These are phyloP conservation scores for Colletotrichum sojae DNA, from an alignment of 2,329 filamentous ascomycete genomes.

Conservation along the genomic window DNA sequence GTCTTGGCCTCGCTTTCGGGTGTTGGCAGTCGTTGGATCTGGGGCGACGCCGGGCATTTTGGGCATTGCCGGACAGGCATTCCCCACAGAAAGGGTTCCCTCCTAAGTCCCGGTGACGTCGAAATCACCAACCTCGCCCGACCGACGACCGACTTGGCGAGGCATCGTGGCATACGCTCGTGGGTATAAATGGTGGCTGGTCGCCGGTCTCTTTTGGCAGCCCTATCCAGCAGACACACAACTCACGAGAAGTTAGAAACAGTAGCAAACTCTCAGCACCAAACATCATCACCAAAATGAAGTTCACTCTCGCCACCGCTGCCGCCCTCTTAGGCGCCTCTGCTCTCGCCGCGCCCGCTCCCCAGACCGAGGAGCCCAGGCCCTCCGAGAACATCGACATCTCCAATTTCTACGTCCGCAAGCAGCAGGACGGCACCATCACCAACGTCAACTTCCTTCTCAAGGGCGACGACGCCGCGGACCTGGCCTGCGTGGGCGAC, in stretches of 20 bases:
- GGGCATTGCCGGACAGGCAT: slow-evolving; percentile 23
- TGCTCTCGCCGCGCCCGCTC: slow-evolving; percentile 41
- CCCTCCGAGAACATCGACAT: slow-evolving; percentile 46
- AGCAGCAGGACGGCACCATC: slow-evolving; percentile 40
- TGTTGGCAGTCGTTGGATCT: background rate
- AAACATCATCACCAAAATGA: slow-evolving; percentile 42
- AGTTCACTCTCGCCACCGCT: slow-evolving; percentile 42
- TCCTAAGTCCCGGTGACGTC: slow-evolving; percentile 29
- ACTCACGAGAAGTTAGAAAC: no score
- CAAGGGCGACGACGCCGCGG: slow-evolving; percentile 41
- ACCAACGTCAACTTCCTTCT: slow-evolving; percentile 43
- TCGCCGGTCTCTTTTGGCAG: background rate
- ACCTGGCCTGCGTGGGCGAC: slow-evolving; percentile 37
- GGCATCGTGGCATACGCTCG: background rate
- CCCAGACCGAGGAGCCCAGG: slow-evolving; percentile 12
- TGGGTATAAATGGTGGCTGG: slow-evolving; percentile 3
- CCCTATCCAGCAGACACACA: background rate
- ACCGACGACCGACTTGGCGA: slow-evolving; percentile 25
- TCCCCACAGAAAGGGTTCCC: slow-evolving; percentile 28
- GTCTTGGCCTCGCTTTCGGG: slow-evolving; percentile 4
- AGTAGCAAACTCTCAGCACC: background rate
- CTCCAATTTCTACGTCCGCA: slow-evolving; percentile 44
- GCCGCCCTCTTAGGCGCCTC: slow-evolving; percentile 42
- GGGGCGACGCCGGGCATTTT: background rate
- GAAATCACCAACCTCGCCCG: slow-evolving; percentile 26